Base-by-base conservation (phyloP, 495 filamentous ascomycete species). In the Schizothecium vesticola region DNA sequence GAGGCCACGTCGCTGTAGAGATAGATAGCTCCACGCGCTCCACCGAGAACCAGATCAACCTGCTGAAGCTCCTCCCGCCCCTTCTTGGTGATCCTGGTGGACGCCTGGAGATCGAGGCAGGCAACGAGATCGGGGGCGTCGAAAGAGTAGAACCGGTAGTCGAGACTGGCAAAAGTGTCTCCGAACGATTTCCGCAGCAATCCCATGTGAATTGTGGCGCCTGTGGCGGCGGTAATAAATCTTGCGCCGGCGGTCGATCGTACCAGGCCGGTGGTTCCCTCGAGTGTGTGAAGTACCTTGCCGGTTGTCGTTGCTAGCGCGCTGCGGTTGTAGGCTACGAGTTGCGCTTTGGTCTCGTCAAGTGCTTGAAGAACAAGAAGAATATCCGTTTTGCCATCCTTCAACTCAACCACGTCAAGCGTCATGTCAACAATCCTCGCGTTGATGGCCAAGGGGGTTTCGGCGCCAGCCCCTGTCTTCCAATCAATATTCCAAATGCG, bases 401-500 rank as follows among this genome's bases (percentile, higher is more conserved):
- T 73, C 67, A 84, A 67, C 24, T 81, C 71, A 59, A 83, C 73
- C 22, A 71, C 71, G 24, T 81, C 80, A 19, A 85, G 76, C 2
- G 75, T 74, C 79, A 86, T 79, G 61, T 80, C 77, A 21, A 82
- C 70, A 28, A 82, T 81, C 55, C 77, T 76, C 22, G 76, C 74
- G 23, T 80, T 80, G 29, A 70, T 74, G 66, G 68, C 73, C 56
- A 76, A 82, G 61, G 73, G 76, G 63, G 55, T 76, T 57, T 76
- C 75, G 36, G 76, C 80, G 43, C 76, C 84, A 24, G 78, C 79
- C 28, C 89, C 89, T 33, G 84, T 82, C 10, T 83, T 84, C 93
- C 92, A 97, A 72, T 96, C 84, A 85, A 93, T 92, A 36, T 86
- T 77, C 77, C 86, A 90, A 22, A 97, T 80, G 25, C 75, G 78